Evolutionary conservation across 2,329 filamentous ascomycete species (phyloP).

Genomic region (Didymellaceae sp.): DNA sequence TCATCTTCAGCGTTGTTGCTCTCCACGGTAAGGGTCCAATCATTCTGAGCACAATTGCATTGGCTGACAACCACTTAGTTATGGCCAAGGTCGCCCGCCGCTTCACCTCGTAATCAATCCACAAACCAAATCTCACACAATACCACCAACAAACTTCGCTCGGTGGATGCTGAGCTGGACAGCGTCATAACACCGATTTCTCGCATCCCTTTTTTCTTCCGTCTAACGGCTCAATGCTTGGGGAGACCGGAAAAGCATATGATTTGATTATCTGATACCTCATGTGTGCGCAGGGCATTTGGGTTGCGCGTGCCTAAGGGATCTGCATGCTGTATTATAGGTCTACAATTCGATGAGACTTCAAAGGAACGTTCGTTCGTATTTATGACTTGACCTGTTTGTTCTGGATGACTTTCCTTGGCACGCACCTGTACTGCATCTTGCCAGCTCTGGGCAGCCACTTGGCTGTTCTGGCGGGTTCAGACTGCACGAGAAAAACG

Average conservation of each 20-base stretch:
- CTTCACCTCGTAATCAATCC: conserved; percentile 66
- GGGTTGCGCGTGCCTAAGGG: conserved; percentile 18
- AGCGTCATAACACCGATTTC: conserved; percentile 8
- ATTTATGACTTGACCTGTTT: neutral
- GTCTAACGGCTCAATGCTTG: conserved; percentile 20
- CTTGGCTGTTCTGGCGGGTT: too few relatives aligned
- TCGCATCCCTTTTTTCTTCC: conserved; percentile 14
- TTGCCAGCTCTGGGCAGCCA: too few relatives aligned
- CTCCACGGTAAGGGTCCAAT: conserved; percentile 97
- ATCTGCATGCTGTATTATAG: conserved; percentile 45
- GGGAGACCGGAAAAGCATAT: conserved; percentile 37
- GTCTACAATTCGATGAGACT: conserved; percentile 33
- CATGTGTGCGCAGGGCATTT: conserved; percentile 17
- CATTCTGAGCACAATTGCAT: too few relatives aligned
- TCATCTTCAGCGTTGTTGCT: conserved; percentile 98
- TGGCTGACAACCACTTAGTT: too few relatives aligned
- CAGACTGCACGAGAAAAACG: too few relatives aligned
- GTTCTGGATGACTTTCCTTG: neutral
- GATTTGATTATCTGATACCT: conserved; percentile 22
- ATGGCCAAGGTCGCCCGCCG: conserved; percentile 94
- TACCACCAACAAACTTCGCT: conserved; percentile 12
- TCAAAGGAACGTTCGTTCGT: conserved; percentile 4
- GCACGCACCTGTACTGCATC: neutral
- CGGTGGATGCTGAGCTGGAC: conserved; percentile 6
- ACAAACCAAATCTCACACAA: conserved; percentile 7